A percentile compares a stretch with the other conserved stretches of the same genome.
phyloP scores from a whole-genome alignment of 2,329 filamentous ascomycete genomes.

The Paraconiothyrium brasiliense region DNA sequence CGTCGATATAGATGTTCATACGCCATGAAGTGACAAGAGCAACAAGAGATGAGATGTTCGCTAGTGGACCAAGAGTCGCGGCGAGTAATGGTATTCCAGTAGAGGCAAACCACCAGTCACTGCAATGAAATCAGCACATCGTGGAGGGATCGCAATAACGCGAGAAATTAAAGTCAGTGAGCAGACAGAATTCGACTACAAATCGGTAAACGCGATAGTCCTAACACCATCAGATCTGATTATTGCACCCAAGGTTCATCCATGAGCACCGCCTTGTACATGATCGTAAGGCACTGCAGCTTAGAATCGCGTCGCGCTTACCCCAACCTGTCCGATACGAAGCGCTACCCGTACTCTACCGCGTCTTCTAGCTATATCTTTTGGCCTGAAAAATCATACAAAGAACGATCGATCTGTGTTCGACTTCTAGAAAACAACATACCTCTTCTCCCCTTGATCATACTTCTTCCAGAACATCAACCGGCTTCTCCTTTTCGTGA shows the following conservation, averaged over 20 bases:
- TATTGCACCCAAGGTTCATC: background rate
- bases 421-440: conserved; percentile 9
- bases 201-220: background rate
- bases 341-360: background rate
- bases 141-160: background rate
- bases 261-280: no score
- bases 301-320: no score
- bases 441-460: conserved; percentile 26
- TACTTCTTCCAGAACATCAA: conserved; percentile 23
- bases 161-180: conserved; percentile 1
- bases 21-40: conserved; percentile 85
- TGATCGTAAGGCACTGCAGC: no score
- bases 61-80: conserved; percentile 84
- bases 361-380: background rate
- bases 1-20: conserved; percentile 62
- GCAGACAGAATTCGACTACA: background rate
- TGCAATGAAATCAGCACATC: conserved; percentile 19
- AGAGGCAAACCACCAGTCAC: conserved; percentile 52
- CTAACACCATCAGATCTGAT: background rate
- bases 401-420: background rate
- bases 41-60: conserved; percentile 87
- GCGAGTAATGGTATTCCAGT: conserved; percentile 70
- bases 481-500: background rate
- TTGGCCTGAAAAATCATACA: background rate
- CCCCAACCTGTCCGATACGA: no score